Evolutionary conservation across 441 rosid genomes (phyloP).

Genomic region (Flueggea neowawraea): DNA sequence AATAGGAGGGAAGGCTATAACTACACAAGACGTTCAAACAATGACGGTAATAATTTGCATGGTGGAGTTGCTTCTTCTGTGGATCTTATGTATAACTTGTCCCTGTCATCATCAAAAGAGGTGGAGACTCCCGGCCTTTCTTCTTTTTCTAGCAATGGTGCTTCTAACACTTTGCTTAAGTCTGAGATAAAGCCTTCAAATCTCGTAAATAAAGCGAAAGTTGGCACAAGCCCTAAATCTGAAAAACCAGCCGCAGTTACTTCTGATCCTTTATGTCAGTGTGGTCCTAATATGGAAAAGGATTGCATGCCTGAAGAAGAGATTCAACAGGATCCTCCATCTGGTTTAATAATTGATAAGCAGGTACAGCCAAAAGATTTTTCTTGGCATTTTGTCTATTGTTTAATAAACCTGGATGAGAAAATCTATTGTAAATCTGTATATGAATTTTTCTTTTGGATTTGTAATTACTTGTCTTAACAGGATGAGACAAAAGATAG

Average conservation of each 20-base stretch:
- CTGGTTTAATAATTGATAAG: constrained; percentile 18
- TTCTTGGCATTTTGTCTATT: constrained; percentile 1
- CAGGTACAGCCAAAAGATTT: constrained; percentile 18
- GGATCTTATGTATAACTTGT: constrained; percentile 23
- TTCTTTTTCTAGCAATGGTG: constrained; percentile 9
- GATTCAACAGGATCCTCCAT: constrained; percentile 9
- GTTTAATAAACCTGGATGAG: constrained; percentile 1
- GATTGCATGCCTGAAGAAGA: constrained; percentile 15
- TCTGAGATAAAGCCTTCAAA: constrained; percentile 14
- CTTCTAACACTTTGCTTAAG: constrained; percentile 13
- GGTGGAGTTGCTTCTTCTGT: constrained; percentile 19
- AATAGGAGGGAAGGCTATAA: too few species aligned
- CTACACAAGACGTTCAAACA: too few species aligned
- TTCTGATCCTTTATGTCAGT: constrained; percentile 11
- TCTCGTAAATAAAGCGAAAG: constrained; percentile 6
- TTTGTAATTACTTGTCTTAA: background rate
- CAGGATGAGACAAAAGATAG: constrained; percentile 17
- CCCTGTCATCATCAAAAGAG: constrained; percentile 22
- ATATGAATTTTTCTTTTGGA: background rate
- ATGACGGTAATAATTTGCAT: constrained; percentile 7
- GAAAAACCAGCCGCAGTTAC: constrained; percentile 14
- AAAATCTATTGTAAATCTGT: background rate
- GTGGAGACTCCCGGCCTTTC: constrained; percentile 11
- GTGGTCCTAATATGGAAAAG: constrained; percentile 7
- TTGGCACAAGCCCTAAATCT: constrained; percentile 13